Evolutionary conservation across 306 rosid species (phyloP), one percentile per base, ranked within the genome.

Genomic region (Comarum palustre): DNA sequence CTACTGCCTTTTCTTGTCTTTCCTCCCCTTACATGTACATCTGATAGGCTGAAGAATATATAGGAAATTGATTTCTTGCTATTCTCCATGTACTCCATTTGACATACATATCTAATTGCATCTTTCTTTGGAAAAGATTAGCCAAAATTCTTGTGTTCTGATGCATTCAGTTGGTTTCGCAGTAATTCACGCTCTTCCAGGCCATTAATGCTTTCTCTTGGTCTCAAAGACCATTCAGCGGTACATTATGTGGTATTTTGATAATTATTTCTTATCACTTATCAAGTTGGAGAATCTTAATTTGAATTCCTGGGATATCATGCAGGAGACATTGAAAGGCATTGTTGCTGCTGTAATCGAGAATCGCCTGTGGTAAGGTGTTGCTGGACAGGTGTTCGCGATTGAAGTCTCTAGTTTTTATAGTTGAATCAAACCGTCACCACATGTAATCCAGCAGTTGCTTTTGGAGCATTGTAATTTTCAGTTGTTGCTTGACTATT

Each of bases 171-270:
- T 72, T 68, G 45, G 71, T 65, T 84, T 57, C 82, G 83, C 90
- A 91, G 98, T 78, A 74, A 39, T 51, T 82, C 89, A 17, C 90
- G 92, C 20, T 82, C 93, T 60, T 82, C 93, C 39, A 86, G 17
- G 79, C 83, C 90, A 2, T 83, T 94, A 74, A 80, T 94, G 80
- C 87, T 94, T 62, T 89, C 97, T 70, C 98, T 94, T 72, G 96
- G 98, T 75, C 96, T 94, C 60, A 91, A 84, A 88, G 97, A 94
- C 79, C 94, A 94, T 84, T 86, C 97, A 31, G 73, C 38, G 90
- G 97, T 87, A 85, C 39, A 19, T 38, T 62, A 38, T 6, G 25
- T 61, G 1, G 24, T 68, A 58, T 74, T 2, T 31, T 54, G 20
- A 17, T 71, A 8, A 27, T 51, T 59, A 25, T 29, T 31, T 11